These are phyloP conservation scores for Apiotrichum laibachii DNA, from an alignment of 1,284 basidiomycete species.

Conservation along the genomic window DNA sequence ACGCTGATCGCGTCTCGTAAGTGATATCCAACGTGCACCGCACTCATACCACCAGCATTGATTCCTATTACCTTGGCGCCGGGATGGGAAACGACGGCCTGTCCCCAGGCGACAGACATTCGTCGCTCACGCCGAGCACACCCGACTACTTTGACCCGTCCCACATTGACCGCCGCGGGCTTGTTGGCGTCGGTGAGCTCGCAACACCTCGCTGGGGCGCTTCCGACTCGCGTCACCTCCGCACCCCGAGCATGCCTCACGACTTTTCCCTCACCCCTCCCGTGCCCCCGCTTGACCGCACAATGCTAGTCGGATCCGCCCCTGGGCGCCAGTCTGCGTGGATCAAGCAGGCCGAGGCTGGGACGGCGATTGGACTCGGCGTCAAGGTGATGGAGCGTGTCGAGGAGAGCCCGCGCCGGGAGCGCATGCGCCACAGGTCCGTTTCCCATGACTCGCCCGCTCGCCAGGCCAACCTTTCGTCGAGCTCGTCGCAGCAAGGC, in stretches of 20 bases:
- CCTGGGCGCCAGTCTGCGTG: constrained; percentile 14
- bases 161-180: constrained; percentile 76
- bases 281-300: constrained; percentile 20
- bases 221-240: constrained; percentile 38
- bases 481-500: constrained; percentile 8
- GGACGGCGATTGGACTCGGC: constrained; percentile 1
- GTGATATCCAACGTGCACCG: constrained; percentile 5
- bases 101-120: constrained; percentile 11
- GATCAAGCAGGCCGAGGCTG: constrained; percentile 11
- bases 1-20: constrained; percentile 29
- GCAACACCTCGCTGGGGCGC: constrained; percentile 89
- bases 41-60: constrained; percentile 21
- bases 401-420: constrained; percentile 26
- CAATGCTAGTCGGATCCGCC: constrained; percentile 17
- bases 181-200: constrained; percentile 95
- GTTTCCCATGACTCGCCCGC: constrained; percentile 21
- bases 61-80: constrained; percentile 31
- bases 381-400: constrained; percentile 29
- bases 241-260: constrained; percentile 48
- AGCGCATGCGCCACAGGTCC: constrained; percentile 19
- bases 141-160: constrained; percentile 61
- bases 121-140: constrained; percentile 30
- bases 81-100: constrained; percentile 6
- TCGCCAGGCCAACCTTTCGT: constrained; percentile 5
- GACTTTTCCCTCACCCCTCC: constrained; percentile 29